Evolutionary conservation across 2,329 filamentous ascomycete species (phyloP), one percentile per base, ranked within the genome.

Genomic region (Hirsutella minnesotensis): DNA sequence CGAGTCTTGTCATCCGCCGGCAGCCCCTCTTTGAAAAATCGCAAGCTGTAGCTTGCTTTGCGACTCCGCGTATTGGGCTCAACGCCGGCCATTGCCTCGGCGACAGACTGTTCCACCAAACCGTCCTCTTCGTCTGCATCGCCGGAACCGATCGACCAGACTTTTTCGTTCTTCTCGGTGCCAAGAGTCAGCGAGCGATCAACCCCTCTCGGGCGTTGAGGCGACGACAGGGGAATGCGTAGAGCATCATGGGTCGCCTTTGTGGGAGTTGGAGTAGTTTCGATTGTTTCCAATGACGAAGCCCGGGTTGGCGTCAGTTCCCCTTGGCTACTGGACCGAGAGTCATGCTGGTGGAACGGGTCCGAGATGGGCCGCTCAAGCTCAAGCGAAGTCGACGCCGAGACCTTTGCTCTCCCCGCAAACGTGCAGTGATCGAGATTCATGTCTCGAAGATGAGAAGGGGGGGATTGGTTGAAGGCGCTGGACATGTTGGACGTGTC

Each of bases 11-110:
- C 75, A 42, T 79, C 73, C 3, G 59, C 56, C n/a, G 76, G 75
- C 16, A 81, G 61, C 29, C 76, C 78, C 57, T 82, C 77, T 47
- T 77, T 79, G 65, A 83, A 83, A 52, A 82, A 79, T 2, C 79
- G 69, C 45, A 83, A 62, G 49, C 76, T 80, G 57, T 82, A 78
- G 52, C 77, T 82, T 33, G 79, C 73, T 58, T 82, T 83, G 50
- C 79, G 73, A 53, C 78, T 85, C 42, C 79, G 73, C 38, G 73
- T 73, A 53, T 75, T 79, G 51, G 68, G 75, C 51, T 81, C 77
- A n/a, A 73, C 64, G 3, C 77, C 76, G 16, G 74, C 69, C 54
- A 81, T 66, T 22, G 73, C 74, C 48, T 80, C 75, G 5, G 74
- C 68, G 40, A 81, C 74, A n/a, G 76, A 79, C 55, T 79, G 75